Conservation (phyloP, 78 protist species). For the Polysphondylium violaceum region DNA sequence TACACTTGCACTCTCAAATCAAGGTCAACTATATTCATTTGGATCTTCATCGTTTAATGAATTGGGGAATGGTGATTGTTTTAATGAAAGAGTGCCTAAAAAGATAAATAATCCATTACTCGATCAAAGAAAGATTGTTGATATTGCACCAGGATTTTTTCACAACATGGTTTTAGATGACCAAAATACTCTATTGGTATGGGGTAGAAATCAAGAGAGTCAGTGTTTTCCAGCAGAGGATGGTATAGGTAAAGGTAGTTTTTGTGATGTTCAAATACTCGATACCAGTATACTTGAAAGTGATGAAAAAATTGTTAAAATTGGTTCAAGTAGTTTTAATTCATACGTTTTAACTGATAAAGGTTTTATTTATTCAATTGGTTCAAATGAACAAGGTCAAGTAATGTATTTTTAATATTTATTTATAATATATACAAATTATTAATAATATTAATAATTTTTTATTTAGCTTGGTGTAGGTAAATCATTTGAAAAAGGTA, state of each 20-base stretch:
- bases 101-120: neutral
- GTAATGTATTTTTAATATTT: neutral
- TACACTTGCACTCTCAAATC: constrained; percentile 39
- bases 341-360: constrained; percentile 17
- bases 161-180: constrained; percentile 20
- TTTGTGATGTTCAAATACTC: neutral
- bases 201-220: constrained; percentile 69
- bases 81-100: constrained; percentile 44
- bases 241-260: constrained; percentile 37
- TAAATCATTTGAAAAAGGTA: neutral
- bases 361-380: constrained; percentile 51
- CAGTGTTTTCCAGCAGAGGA: constrained; percentile 24
- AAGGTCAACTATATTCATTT: constrained; percentile 61
- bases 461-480: constrained; percentile 43
- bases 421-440: neutral
- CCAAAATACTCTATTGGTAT: neutral
- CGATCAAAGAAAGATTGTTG: neutral
- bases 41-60: constrained; percentile 70
- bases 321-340: constrained; percentile 33
- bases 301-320: constrained; percentile 24
- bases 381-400: constrained; percentile 65
- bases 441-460: neutral
- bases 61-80: constrained; percentile 29
- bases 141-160: constrained; percentile 29
- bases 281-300: neutral